Evolutionary conservation across 2,329 filamentous ascomycete genomes (phyloP), one percentile per base, ranked within the genome.

Genomic region (Dothistroma septosporum): DNA sequence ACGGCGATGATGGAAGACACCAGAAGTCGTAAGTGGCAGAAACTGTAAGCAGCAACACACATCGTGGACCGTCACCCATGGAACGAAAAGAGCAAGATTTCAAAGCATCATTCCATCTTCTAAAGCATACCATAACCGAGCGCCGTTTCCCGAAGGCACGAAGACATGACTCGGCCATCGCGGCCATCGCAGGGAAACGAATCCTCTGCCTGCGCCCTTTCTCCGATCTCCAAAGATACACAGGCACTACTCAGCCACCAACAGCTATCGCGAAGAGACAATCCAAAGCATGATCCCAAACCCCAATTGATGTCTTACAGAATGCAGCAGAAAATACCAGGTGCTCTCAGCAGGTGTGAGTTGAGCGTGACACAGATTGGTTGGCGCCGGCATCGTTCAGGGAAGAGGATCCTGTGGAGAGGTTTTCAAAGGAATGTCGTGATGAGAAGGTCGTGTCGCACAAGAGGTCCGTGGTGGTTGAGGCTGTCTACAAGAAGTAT

Each of bases 1-100:
- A 69, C 54, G 72, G 72, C 14, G 73, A 75, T 64, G 72, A 75
- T 67, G 73, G 73, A 9, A 67, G 73, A 54, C 73, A 75, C 64
- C 48, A 72, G 60, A 72, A 72, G 63, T 67, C 66, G 21, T 69
- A 61, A 61, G 10, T 11, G 5, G 6, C 47, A n/a, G 21, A 50
- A 28, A 16, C 12, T 28, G 47, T 50, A 50, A 50, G 47, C 28
- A 14, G 24, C 12, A 9, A 14, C 21, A 24, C 10, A 28, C 28
- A 19, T 6, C 12, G 28, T 14, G 47, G n/a, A 24, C 28, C 22
- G 5, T 28, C 6, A 32, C 4, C 9, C 11, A 14, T 50, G 47
- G 12, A 21, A 50, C 19, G 16, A 21, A 12, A 24, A 28, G 9
- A 50, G 19, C 21, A 24, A n/a, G 16, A 11, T 24, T 28, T 24